These are phyloP conservation scores for Orychophragmus violaceus DNA, from an alignment of 345 rosid species.

Conservation along the genomic window DNA sequence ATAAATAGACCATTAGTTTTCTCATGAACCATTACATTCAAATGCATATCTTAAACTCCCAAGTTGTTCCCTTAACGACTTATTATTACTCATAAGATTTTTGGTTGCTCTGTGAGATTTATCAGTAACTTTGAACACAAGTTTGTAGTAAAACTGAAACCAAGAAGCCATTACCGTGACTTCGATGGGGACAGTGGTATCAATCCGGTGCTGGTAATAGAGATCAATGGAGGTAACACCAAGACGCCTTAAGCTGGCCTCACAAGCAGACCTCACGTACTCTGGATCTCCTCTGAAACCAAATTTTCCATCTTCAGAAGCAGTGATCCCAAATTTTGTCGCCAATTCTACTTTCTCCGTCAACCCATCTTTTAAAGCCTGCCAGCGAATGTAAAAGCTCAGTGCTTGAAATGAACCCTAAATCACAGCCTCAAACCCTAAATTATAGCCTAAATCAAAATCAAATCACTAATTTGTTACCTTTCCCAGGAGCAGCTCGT, in stretches of 20 bases:
- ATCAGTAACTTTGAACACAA: neutral
- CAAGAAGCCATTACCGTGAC: conserved; percentile 35
- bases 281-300: conserved; percentile 43
- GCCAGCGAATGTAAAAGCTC: too few species aligned
- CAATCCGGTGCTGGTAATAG: conserved; percentile 57
- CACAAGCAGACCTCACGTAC: conserved; percentile 53
- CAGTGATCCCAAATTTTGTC: conserved; percentile 39
- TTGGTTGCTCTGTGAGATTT: neutral
- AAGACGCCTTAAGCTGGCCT: conserved; percentile 55
- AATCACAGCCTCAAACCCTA: too few species aligned
- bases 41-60: neutral
- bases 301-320: conserved; percentile 13
- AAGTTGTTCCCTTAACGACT: neutral
- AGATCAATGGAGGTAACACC: conserved; percentile 48
- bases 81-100: neutral
- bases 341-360: conserved; percentile 54
- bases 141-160: neutral
- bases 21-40: neutral
- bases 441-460: too few species aligned
- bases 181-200: conserved; percentile 52
- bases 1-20: neutral
- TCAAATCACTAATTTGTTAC: neutral
- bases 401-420: too few species aligned
- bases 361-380: conserved; percentile 52
- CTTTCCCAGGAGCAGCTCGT: conserved; percentile 35